These are phyloP conservation scores for Chrysoporthe cubensis DNA, from an alignment of 2,329 filamentous ascomycete genomes.

Conservation along the genomic window DNA sequence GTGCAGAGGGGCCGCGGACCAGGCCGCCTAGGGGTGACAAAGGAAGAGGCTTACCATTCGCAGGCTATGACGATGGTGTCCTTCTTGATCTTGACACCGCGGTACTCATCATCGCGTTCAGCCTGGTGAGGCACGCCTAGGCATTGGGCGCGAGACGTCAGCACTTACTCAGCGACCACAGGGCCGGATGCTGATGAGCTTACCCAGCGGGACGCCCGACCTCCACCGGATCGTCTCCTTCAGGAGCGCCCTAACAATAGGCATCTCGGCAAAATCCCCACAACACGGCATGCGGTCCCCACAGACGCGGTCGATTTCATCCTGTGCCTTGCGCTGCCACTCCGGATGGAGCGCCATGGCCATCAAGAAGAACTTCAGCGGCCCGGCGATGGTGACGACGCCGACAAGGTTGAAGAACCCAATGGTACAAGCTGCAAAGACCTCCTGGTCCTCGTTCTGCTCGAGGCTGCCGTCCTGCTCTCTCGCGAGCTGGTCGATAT, in stretches of 20 bases:
- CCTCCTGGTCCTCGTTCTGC: constrained; percentile 48
- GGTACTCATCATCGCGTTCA: constrained; percentile 50
- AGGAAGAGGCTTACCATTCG: constrained; percentile 46
- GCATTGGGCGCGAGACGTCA: constrained; percentile 6
- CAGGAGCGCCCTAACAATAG: constrained; percentile 57
- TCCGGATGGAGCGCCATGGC: constrained; percentile 56
- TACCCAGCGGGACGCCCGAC: constrained; percentile 57
- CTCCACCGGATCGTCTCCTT: constrained; percentile 64
- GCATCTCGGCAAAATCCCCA: constrained; percentile 53
- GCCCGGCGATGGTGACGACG: constrained; percentile 53
- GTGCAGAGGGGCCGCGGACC: neutral
- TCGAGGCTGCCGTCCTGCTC: constrained; percentile 46
- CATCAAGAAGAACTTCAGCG: constrained; percentile 56
- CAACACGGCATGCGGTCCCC: constrained; percentile 57
- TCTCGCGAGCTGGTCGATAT: constrained; percentile 48
- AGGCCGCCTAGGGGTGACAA: neutral
- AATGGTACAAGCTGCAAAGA: constrained; percentile 55
- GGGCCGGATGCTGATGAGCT: constrained; percentile 28
- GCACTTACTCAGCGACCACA: neutral
- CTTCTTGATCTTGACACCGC: constrained; percentile 52
- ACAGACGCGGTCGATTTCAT: constrained; percentile 60
- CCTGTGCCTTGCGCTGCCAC: constrained; percentile 57
- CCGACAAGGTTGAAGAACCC: constrained; percentile 57
- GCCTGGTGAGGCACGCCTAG: constrained; percentile 54
- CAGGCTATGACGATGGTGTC: constrained; percentile 54